Base-by-base conservation (phyloP, 257 asterid genomes). In the Prunella vulgaris region DNA sequence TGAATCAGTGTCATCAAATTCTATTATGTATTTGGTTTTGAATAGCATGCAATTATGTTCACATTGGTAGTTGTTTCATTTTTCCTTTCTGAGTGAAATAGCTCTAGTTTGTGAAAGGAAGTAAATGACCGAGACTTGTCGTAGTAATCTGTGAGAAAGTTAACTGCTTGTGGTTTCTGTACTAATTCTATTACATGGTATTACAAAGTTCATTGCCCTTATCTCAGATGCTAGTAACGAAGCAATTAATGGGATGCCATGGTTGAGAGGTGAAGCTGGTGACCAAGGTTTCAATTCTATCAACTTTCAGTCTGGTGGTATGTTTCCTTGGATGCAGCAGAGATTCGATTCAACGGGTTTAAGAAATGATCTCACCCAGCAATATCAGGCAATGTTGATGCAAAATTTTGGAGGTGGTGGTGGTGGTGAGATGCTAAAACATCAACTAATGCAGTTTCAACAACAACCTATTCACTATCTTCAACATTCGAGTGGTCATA, bases 261-360 rank as follows among this genome's bases (percentile, higher is more conserved):
- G 98, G 98, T 68, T 90, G 79, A 84, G 92, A 77, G 90, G 96
- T 25, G 96, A 85, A 62, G 77, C 79, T 20, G 88, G 93, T 30
- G 97, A 88, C 68, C 89, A 77, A 79, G 96, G 95, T 60, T 84
- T 83, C 76, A 87, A 82, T 68, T 72, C 96, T 18, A 51, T 84
- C 78, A 90, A 88, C 63, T 85, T 85, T 64, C 93, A 82, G 61
- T 77, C 98, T 49, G 78, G 70, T 9, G 93, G 97, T 44, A 84
- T 87, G 95, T 69, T 80, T 51, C 97, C 97, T 4, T 87, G 87
- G 92, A 85, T 87, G 92, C 96, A 88, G 76, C 97, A 93, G 87
- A 83, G 95, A 65, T 71, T 83, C 3, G 97, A 90, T 72, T 91
- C 95, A 0, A 53, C 79, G n/a, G 67, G 79, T 82, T 56, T 81